Conservation (phyloP, 139 green algal genomes). For the Pycnococcus provasolii region DNA sequence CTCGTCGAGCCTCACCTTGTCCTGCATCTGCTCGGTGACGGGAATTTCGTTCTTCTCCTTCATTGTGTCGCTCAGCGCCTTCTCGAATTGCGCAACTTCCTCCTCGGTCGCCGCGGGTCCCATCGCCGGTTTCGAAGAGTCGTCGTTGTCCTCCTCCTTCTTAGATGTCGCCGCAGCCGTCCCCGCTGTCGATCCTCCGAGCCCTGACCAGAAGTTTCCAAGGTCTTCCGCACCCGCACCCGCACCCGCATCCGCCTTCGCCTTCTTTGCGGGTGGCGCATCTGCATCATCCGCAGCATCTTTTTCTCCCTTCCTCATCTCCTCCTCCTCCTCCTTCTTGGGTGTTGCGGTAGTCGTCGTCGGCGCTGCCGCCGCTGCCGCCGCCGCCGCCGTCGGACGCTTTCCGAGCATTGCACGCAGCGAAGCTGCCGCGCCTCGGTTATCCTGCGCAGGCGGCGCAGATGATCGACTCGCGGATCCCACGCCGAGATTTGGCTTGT, state of each 20-base stretch:
- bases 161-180: not conserved
- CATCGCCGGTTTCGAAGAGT: slow-evolving; percentile 7
- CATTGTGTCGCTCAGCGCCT: slow-evolving; percentile 53
- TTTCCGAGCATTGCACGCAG: slow-evolving; percentile 11
- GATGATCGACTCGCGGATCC: no score
- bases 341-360: no score
- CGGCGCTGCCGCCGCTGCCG: not conserved
- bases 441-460: not conserved
- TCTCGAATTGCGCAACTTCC: slow-evolving; percentile 29
- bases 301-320: no score
- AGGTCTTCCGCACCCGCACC: not conserved
- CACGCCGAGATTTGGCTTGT: no score
- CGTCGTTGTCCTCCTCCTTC: slow-evolving; percentile 3
- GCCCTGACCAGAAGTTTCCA: not conserved
- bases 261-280: slow-evolving; percentile 8
- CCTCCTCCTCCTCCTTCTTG: no score
- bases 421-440: slow-evolving; percentile 12
- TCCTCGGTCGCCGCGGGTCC: slow-evolving; percentile 12
- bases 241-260: slow-evolving; percentile 2
- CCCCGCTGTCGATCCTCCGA: not conserved
- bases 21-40: not conserved
- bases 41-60: slow-evolving; percentile 54
- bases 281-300: not conserved
- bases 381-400: not conserved
- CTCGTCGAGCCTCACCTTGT: slow-evolving; percentile 55